Conservation (phyloP, 2,329 filamentous ascomycete species). For the Fusarium sp. region DNA sequence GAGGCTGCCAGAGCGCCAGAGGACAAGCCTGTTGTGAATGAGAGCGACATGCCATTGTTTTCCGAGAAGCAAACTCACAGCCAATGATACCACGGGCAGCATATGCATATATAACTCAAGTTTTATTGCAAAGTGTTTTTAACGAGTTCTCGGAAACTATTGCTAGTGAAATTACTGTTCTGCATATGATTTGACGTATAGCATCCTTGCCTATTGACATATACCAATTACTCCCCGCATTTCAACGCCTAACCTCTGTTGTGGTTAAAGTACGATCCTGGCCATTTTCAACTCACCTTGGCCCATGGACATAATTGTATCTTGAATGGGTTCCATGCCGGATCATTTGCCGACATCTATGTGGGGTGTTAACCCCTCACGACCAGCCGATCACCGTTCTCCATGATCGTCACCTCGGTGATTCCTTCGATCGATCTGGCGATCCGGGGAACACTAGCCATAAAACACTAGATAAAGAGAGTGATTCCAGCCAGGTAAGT, state of each 20-base stretch:
- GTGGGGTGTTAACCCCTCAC: slow-evolving; percentile 33
- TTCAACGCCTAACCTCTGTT: background rate
- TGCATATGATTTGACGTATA: background rate
- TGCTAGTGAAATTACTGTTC: accelerated
- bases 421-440: slow-evolving; percentile 8
- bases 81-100: background rate
- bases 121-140: background rate
- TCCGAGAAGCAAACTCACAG: background rate
- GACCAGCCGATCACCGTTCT: slow-evolving; percentile 9
- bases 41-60: background rate
- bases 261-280: slow-evolving; percentile 7
- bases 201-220: background rate
- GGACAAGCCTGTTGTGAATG: background rate
- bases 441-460: background rate
- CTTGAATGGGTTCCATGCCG: slow-evolving; percentile 10
- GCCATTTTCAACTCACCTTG: background rate
- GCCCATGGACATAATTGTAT: background rate
- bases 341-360: slow-evolving; percentile 28
- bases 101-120: background rate
- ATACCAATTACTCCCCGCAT: background rate
- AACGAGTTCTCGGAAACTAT: background rate
- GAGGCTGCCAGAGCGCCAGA: background rate
- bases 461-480: background rate
- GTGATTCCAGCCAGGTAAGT: accelerated
- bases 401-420: slow-evolving; percentile 4